Percentiles rank a stretch among this genome's conserved stretches.
Conservation (phyloP, 371 early-diverging fungal species). For the Smittium culicis region DNA sequence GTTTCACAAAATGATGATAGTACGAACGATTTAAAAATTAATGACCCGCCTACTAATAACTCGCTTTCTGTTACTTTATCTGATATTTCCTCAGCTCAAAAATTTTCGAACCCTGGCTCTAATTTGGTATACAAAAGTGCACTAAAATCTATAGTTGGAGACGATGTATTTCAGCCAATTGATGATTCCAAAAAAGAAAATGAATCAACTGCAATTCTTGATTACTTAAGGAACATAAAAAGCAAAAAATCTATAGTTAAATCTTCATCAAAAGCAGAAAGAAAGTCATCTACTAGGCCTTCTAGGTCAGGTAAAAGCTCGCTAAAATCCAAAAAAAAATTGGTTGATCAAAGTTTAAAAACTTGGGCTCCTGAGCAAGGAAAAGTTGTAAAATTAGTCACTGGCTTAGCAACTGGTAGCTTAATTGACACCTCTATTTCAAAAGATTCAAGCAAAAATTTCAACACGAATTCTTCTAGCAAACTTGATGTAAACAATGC, state of each 20-base stretch:
- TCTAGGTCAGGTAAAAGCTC: background rate
- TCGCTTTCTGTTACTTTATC: background rate
- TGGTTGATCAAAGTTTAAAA: background rate
- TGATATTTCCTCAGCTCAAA: background rate
- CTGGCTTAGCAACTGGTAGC: background rate
- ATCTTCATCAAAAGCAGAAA: background rate
- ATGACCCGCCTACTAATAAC: background rate
- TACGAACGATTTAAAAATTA: background rate
- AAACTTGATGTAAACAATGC: background rate
- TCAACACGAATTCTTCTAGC: background rate
- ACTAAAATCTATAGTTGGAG: constrained; percentile 1
- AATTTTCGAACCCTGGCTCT: background rate
- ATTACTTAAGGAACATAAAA: background rate
- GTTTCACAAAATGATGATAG: background rate
- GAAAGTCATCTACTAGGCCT: background rate
- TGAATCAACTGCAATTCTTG: background rate
- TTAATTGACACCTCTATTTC: background rate
- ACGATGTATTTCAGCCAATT: background rate
- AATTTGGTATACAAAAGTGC: background rate
- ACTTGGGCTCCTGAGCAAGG: background rate
- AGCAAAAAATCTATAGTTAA: background rate
- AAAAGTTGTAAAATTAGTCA: background rate
- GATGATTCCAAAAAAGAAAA: background rate
- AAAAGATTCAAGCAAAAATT: background rate
- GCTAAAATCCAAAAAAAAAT: background rate